Evolutionary conservation across 83 land plant genomes (phyloP).

Genomic region (Picea mariana): DNA sequence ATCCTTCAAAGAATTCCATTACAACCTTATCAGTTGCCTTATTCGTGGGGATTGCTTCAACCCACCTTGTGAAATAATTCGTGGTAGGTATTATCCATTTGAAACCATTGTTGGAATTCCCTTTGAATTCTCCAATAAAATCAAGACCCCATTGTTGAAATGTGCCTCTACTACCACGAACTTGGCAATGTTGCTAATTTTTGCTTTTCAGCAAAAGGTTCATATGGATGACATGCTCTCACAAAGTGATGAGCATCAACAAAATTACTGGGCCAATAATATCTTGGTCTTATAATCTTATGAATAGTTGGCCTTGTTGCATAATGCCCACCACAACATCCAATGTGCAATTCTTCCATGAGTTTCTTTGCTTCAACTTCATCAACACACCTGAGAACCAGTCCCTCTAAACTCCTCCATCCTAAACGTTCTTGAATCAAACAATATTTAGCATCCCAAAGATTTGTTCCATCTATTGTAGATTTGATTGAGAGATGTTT

Average conservation of each 20-base stretch:
- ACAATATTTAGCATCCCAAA: too few species aligned
- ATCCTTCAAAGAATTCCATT: neutral
- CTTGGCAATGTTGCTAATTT: neutral
- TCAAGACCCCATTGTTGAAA: neutral
- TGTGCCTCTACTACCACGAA: neutral
- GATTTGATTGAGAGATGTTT: too few species aligned
- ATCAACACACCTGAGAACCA: too few species aligned
- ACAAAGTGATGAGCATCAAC: neutral
- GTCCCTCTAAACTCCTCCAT: too few species aligned
- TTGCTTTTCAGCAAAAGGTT: neutral
- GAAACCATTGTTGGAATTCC: neutral
- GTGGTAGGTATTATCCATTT: neutral
- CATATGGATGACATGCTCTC: neutral
- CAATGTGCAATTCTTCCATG: too few species aligned
- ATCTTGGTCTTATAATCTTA: too few species aligned
- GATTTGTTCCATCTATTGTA: too few species aligned
- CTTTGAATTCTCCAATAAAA: neutral
- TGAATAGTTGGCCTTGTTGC: too few species aligned
- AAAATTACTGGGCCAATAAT: neutral
- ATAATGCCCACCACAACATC: too few species aligned
- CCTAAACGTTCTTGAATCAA: too few species aligned
- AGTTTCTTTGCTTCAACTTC: too few species aligned
- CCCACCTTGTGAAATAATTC: neutral
- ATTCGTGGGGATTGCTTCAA: neutral
- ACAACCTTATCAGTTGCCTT: neutral